Evolutionary conservation across 345 rosid species (phyloP).

Genomic region (Citrus australasica): DNA sequence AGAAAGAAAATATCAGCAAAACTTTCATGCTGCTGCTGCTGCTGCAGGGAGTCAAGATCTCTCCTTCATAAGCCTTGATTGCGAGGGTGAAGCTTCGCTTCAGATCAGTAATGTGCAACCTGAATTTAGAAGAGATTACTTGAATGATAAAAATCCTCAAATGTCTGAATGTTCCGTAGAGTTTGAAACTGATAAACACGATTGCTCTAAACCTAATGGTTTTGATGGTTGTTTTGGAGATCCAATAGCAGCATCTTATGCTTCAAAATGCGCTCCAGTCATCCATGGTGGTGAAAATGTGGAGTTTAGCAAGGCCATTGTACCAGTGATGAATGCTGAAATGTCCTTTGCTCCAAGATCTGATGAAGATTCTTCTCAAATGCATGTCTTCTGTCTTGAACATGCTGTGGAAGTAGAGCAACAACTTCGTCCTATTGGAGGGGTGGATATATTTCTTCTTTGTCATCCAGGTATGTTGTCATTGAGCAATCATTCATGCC

Average conservation of each 20-base stretch:
- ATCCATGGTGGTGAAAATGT: conserved; percentile 31
- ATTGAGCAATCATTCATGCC: not conserved
- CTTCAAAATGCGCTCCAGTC: conserved; percentile 26
- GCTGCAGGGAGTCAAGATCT: conserved; percentile 15
- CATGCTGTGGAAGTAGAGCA: conserved; percentile 93
- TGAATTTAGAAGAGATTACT: conserved; percentile 22
- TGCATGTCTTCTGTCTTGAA: conserved; percentile 96
- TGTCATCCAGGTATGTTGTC: conserved; percentile 78
- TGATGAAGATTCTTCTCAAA: conserved; percentile 72
- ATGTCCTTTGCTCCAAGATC: conserved; percentile 40
- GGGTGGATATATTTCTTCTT: conserved; percentile 67
- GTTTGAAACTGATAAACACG: conserved; percentile 30
- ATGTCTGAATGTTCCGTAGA: conserved; percentile 20
- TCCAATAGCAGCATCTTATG: conserved; percentile 18
- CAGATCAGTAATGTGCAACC: conserved; percentile 25
- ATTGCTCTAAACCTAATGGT: conserved; percentile 27
- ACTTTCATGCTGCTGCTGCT: conserved; percentile 24
- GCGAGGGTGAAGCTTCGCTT: conserved; percentile 28
- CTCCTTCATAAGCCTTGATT: conserved; percentile 18
- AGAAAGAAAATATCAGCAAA: conserved; percentile 22
- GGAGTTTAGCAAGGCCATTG: conserved; percentile 24
- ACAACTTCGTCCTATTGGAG: conserved; percentile 75
- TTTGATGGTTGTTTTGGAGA: conserved; percentile 25
- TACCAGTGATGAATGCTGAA: conserved; percentile 27
- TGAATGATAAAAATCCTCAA: conserved; percentile 29